A percentile compares a stretch with the other conserved stretches of the same genome.
These are phyloP conservation scores for Ustilago curta DNA, from an alignment of 1,284 basidiomycete genomes.

Conservation along the genomic window DNA sequence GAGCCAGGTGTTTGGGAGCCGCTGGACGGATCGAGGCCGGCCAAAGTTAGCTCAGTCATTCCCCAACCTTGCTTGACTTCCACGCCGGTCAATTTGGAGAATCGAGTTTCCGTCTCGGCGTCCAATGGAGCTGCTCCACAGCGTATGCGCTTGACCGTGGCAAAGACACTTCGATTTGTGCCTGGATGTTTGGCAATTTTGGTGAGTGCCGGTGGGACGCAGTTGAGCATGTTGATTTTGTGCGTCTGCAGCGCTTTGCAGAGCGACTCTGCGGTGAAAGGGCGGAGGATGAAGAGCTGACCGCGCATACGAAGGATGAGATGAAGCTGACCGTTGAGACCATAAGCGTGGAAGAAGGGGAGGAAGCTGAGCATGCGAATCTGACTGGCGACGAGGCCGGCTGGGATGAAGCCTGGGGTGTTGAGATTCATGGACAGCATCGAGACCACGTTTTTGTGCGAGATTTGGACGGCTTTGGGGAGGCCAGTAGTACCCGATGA, in stretches of 20 bases:
- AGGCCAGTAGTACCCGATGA: slow-evolving; percentile 49
- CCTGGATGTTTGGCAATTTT: slow-evolving; percentile 33
- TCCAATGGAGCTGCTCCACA: slow-evolving; percentile 52
- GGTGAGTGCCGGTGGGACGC: slow-evolving; percentile 47
- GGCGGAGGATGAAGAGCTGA: slow-evolving; percentile 26
- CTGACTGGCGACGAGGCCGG: slow-evolving; percentile 1
- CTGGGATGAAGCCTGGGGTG: slow-evolving; percentile 28
- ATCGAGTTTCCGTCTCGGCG: slow-evolving; percentile 29
- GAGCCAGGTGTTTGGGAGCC: slow-evolving; percentile 32
- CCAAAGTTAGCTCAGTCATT: slow-evolving; percentile 57
- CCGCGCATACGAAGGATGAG: slow-evolving; percentile 22
- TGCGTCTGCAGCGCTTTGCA: slow-evolving; percentile 32
- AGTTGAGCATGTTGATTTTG: slow-evolving; percentile 27
- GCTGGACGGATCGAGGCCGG: slow-evolving; percentile 29
- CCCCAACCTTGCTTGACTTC: slow-evolving; percentile 49
- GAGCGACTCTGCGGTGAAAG: slow-evolving; percentile 37
- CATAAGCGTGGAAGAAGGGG: slow-evolving; percentile 56
- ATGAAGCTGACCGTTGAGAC: slow-evolving; percentile 32
- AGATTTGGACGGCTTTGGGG: slow-evolving; percentile 51
- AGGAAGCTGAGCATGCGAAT: slow-evolving; percentile 37
- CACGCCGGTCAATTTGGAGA: slow-evolving; percentile 38
- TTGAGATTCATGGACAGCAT: slow-evolving; percentile 41
- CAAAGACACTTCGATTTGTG: slow-evolving; percentile 17
- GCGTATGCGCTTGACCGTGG: slow-evolving; percentile 21
- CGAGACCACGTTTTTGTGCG: slow-evolving; percentile 43